These are phyloP conservation scores for Pleurotus djamor DNA, from an alignment of 768 basidiomycete genomes.

Conservation along the genomic window DNA sequence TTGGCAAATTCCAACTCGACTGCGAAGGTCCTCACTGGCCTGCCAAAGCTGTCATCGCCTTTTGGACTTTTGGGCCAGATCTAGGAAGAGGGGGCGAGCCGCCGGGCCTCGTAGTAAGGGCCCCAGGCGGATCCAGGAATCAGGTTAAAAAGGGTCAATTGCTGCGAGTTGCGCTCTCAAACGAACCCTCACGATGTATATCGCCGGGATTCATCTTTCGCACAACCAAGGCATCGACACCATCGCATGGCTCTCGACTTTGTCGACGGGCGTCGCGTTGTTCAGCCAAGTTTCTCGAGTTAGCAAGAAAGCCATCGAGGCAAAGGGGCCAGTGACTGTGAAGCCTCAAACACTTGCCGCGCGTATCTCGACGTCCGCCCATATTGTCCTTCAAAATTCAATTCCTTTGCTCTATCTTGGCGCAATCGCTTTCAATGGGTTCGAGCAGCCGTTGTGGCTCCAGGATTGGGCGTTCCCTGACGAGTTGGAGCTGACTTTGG, in stretches of 20 bases:
- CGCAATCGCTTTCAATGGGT: constrained; percentile 21
- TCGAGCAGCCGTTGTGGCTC: constrained; percentile 35
- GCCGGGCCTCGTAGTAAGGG: too few species aligned
- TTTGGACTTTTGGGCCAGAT: too few species aligned
- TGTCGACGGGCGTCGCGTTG: background rate
- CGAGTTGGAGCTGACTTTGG: constrained; percentile 10
- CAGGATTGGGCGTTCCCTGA: constrained; percentile 18
- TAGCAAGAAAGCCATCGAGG: constrained; percentile 7
- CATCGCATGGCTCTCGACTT: constrained; percentile 10
- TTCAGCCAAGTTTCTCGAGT: background rate
- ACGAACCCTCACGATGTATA: constrained; percentile 9
- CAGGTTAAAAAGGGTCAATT: too few species aligned
- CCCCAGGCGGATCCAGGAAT: too few species aligned
- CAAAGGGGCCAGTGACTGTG: constrained; percentile 15
- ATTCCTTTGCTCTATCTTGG: constrained; percentile 24
- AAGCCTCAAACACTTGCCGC: constrained; percentile 16
- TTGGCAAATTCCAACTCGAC: too few species aligned
- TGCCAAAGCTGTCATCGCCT: too few species aligned
- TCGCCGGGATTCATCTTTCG: constrained; percentile 18
- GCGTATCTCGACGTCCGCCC: constrained; percentile 23
- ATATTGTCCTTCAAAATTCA: constrained; percentile 16
- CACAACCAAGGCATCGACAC: constrained; percentile 19
- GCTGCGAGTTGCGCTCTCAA: background rate
- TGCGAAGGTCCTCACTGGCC: too few species aligned
- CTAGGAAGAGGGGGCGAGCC: too few species aligned